Conservation (phyloP, 495 filamentous ascomycete species). For the Tetracladium marchalianum region DNA sequence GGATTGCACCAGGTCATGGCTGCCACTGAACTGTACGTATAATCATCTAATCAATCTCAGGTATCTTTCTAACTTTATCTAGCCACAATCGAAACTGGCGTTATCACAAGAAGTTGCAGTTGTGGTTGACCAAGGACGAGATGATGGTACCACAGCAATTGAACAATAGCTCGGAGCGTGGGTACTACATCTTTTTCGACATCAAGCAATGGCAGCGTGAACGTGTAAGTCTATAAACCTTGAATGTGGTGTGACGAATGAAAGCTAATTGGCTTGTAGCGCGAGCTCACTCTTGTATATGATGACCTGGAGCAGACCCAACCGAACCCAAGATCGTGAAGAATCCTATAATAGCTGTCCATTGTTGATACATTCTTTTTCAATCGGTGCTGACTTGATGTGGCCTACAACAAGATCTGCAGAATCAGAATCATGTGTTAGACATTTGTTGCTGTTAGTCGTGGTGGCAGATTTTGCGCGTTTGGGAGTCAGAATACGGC, state of each 20-base stretch:
- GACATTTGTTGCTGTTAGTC: too few species aligned
- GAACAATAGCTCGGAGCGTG: slow-evolving; percentile 63
- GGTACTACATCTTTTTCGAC: slow-evolving; percentile 85
- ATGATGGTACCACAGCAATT: slow-evolving; percentile 57
- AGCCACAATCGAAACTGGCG: slow-evolving; percentile 68
- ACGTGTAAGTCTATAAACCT: slow-evolving; percentile 52
- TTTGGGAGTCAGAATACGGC: too few species aligned
- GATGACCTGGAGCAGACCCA: slow-evolving; percentile 53
- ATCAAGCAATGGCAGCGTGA: slow-evolving; percentile 75
- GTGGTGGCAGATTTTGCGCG: too few species aligned
- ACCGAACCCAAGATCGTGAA: background rate
- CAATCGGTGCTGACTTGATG: background rate
- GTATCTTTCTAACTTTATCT: slow-evolving; percentile 18
- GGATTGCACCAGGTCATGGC: slow-evolving; percentile 80
- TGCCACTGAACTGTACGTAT: slow-evolving; percentile 62
- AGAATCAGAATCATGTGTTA: too few species aligned
- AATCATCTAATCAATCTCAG: slow-evolving; percentile 1
- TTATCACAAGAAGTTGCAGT: slow-evolving; percentile 79
- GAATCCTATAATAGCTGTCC: background rate
- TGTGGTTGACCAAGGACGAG: slow-evolving; percentile 88
- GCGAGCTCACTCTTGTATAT: slow-evolving; percentile 72
- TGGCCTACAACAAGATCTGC: too few species aligned
- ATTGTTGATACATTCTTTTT: background rate
- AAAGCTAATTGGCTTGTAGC: slow-evolving; percentile 32
- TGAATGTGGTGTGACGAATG: background rate